Conservation (phyloP, 164 flowering plant species). For the Dillenia suffruticosa region DNA sequence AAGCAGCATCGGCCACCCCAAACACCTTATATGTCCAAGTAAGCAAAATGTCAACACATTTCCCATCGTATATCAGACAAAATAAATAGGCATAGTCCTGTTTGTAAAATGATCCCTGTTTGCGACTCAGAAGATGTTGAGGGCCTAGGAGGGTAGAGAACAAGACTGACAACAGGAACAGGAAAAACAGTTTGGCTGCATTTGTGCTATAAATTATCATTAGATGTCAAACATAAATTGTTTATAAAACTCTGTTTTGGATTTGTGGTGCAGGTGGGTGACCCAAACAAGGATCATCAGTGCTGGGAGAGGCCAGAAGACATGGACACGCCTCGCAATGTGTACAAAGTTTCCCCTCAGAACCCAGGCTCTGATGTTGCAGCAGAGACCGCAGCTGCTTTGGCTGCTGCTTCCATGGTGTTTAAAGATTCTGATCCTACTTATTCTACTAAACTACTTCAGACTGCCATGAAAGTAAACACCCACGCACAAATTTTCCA, state of each 20-base stretch:
- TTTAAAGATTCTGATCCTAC: constrained; percentile 68
- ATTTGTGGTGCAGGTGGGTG: constrained; percentile 57
- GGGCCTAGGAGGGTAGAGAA: too few species aligned
- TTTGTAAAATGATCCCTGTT: too few species aligned
- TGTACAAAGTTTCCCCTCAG: constrained; percentile 63
- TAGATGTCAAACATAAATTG: background rate
- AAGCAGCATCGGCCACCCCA: constrained; percentile 78
- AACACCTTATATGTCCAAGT: constrained; percentile 78
- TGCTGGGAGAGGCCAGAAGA: constrained; percentile 99
- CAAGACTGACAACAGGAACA: too few species aligned
- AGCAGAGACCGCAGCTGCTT: constrained; percentile 94
- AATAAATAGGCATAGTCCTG: too few species aligned
- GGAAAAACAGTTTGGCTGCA: too few species aligned
- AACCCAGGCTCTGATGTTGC: constrained; percentile 96
- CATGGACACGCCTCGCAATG: constrained; percentile 86
- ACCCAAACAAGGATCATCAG: constrained; percentile 70
- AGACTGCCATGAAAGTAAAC: constrained; percentile 56
- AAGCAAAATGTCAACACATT: constrained; percentile 11
- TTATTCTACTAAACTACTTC: constrained; percentile 59
- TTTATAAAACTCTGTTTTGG: background rate
- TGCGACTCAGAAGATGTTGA: too few species aligned
- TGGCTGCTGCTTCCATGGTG: constrained; percentile 89
- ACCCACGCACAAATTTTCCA: background rate
- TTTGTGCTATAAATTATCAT: too few species aligned
- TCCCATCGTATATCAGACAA: too few species aligned